Base-by-base conservation (phyloP, 768 basidiomycete genomes). In the Suillus subluteus region DNA sequence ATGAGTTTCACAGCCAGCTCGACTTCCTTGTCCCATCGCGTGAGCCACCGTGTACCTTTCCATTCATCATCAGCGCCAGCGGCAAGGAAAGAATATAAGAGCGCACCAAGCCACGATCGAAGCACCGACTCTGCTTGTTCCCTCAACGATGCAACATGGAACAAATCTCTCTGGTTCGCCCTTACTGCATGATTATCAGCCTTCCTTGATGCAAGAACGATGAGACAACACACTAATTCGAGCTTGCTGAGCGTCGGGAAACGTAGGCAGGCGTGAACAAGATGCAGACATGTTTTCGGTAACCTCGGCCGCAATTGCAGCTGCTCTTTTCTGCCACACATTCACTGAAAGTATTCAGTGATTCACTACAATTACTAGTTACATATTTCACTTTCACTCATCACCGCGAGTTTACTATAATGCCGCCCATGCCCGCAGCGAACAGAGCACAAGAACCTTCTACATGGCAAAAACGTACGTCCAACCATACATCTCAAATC, bases 131-230 rank as follows among this genome's bases (percentile, higher is more conserved):
- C 92, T 12, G 87, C 81, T 73, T 95, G 91, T 62, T 93, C 92
- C 70, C 86, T 88, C 73, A 96, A 79, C 7, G 87, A 86, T 38
- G 88, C 83, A 52, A 94, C 82, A 79, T 94, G 91, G 72, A 88
- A 91, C 55, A 92, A 69, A 76, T 96, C 94, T 68, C 94, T 82
- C 73, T 95, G 94, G 73, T 93, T 91, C 44, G 94, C 91, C 66
- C 94, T 86, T 74, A 95, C 94, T 96, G 74, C 9, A 35, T 50
- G 66, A 68, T 58, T 70, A 65, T 69, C 68, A 50, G 66, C 59
- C 43, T 43, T 61, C 58, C 66, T 52, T 61, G 11, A n/a, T 38
- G 64, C 16, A 12, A 54, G 26, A 9, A 54, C 6, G 5, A 58
- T n/a, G 21, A 65, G 23, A 63, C 18, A 30, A 82, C 92, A 62